phyloP scores from a whole-genome alignment of 202 grass and related monocot species.

The Panicum virgatum region DNA sequence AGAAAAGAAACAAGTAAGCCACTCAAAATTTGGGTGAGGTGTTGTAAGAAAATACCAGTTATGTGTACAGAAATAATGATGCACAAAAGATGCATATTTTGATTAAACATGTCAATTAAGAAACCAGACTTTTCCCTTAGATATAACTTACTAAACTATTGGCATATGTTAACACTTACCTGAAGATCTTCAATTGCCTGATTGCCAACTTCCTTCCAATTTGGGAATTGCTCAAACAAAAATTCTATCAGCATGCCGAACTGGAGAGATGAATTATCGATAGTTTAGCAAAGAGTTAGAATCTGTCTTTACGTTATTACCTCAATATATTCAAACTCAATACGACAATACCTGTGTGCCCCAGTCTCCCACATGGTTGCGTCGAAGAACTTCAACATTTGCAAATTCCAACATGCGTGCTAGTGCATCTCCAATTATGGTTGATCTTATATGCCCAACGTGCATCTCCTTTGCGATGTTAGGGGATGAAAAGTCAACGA shows the following conservation, averaged over 20 bases:
- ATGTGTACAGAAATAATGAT: not conserved
- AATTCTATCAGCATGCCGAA: slow-evolving; percentile 92
- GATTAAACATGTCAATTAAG: not conserved
- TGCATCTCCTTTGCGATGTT: slow-evolving; percentile 99
- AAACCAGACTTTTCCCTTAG: too few relatives aligned
- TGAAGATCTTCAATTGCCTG: slow-evolving; percentile 93
- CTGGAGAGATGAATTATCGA: slow-evolving; percentile 38
- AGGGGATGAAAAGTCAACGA: slow-evolving; percentile 87
- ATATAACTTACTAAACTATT: not conserved
- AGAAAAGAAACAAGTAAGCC: not conserved
- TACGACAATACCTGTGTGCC: slow-evolving; percentile 79
- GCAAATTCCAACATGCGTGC: slow-evolving; percentile 87
- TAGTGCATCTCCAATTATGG: slow-evolving; percentile 80
- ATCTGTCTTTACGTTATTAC: not conserved
- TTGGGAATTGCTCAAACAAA: slow-evolving; percentile 80
- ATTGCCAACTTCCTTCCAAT: slow-evolving; percentile 78
- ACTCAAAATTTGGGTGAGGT: not conserved
- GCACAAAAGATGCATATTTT: not conserved
- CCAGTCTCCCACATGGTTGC: slow-evolving; percentile 95
- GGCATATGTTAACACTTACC: slow-evolving; percentile 29
- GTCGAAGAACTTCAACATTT: slow-evolving; percentile 69
- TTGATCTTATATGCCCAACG: slow-evolving; percentile 83
- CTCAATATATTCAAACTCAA: not conserved
- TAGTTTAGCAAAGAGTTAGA: not conserved
- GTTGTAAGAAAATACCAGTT: not conserved